phyloP scores from a whole-genome alignment of 2,329 filamentous ascomycete genomes.

The Alternaria sp. region DNA sequence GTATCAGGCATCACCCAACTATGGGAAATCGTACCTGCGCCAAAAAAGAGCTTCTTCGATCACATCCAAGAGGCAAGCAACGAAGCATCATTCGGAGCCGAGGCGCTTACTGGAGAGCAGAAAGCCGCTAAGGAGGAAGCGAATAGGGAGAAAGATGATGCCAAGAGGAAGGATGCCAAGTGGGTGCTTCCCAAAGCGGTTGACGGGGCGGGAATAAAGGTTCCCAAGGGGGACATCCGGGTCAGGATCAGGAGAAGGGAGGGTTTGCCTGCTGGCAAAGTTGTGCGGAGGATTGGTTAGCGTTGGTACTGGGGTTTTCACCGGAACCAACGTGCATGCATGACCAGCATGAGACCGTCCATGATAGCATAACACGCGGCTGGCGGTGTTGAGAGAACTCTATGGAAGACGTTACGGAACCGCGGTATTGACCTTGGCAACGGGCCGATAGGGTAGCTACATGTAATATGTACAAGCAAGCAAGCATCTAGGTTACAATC shows the following conservation, averaged over 20 bases:
- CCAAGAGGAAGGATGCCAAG: constrained; percentile 26
- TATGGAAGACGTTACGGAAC: constrained; percentile 7
- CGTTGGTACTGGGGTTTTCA: constrained; percentile 6
- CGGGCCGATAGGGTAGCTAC: constrained; percentile 2
- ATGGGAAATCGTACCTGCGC: constrained; percentile 47
- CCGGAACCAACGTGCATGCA: constrained; percentile 8
- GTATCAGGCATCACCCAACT: constrained; percentile 47
- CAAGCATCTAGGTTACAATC: constrained; percentile 2
- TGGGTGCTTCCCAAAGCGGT: constrained; percentile 63
- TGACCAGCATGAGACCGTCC: neutral
- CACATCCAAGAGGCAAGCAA: constrained; percentile 45
- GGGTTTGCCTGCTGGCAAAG: constrained; percentile 27
- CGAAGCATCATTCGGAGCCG: constrained; percentile 42
- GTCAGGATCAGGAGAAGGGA: constrained; percentile 61
- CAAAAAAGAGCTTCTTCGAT: constrained; percentile 46
- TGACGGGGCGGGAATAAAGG: constrained; percentile 59
- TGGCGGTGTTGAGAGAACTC: constrained; percentile 2
- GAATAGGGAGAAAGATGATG: constrained; percentile 17
- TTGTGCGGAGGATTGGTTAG: constrained; percentile 25
- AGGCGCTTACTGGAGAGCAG: constrained; percentile 28
- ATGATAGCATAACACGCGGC: constrained; percentile 1
- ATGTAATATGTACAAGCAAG: neutral
- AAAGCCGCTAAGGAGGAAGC: constrained; percentile 21
- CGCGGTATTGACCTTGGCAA: constrained; percentile 6
- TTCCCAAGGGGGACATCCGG: constrained; percentile 61